phyloP scores from a whole-genome alignment of 2,329 filamentous ascomycete genomes.

The Trichoderma cornu-damae region DNA sequence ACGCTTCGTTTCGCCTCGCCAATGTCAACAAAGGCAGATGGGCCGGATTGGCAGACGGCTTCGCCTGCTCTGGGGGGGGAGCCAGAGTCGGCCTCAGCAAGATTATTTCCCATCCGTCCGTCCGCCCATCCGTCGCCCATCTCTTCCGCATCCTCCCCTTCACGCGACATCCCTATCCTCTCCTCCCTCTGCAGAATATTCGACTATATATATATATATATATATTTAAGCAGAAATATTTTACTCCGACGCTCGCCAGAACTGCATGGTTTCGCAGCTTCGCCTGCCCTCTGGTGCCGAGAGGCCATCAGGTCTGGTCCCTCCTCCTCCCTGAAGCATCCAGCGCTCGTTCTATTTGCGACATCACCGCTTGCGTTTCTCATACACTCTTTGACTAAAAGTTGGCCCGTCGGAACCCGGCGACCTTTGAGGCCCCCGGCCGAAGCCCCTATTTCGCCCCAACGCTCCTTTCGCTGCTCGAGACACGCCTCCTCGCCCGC shows the following conservation, averaged over 20 bases:
- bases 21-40: conserved; percentile 3
- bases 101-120: not conserved
- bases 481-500: conserved; percentile 6
- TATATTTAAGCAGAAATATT: not conserved
- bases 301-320: not conserved
- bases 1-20: not conserved
- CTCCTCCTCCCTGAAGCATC: not conserved
- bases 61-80: too few species aligned
- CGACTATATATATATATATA: too few species aligned
- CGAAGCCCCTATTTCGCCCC: not conserved
- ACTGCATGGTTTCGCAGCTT: conserved; percentile 2
- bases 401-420: not conserved
- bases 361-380: not conserved
- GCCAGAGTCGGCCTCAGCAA: not conserved
- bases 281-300: conserved; percentile 1
- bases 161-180: not conserved
- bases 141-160: not conserved
- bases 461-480: not conserved
- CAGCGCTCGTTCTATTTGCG: not conserved
- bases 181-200: not conserved
- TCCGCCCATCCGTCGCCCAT: conserved; percentile 5
- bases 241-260: not conserved
- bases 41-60: not conserved
- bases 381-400: not conserved
- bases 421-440: not conserved